Conservation (phyloP, 441 rosid genomes). For the Syzygium syzygioides region DNA sequence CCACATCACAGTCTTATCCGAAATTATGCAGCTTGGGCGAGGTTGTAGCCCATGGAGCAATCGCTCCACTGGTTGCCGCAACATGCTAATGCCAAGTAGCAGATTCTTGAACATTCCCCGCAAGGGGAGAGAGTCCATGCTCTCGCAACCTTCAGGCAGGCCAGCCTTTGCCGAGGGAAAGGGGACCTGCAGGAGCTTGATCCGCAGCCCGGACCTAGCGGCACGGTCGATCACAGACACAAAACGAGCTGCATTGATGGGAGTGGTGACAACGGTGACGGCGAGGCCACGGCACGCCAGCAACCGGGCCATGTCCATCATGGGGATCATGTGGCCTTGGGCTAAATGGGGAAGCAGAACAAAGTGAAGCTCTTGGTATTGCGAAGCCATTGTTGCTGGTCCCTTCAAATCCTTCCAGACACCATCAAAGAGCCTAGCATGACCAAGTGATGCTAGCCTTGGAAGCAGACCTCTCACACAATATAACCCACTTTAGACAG, state of each 20-base stretch:
- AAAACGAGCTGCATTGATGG: slow-evolving; percentile 1
- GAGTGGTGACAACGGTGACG: slow-evolving; percentile 1
- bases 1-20: slow-evolving; percentile 21
- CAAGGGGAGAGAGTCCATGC: slow-evolving; percentile 15
- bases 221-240: background rate
- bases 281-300: background rate
- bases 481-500: background rate
- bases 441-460: background rate
- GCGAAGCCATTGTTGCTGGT: background rate
- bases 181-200: slow-evolving; percentile 11
- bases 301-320: slow-evolving; percentile 9
- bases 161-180: slow-evolving; percentile 21
- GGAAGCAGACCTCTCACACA: background rate
- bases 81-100: slow-evolving; percentile 1
- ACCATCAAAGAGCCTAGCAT: background rate
- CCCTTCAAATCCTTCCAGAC: background rate
- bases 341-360: slow-evolving; percentile 7
- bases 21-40: slow-evolving; percentile 23
- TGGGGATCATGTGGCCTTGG: slow-evolving; percentile 12
- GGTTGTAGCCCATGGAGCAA: slow-evolving; percentile 6
- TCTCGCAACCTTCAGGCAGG: slow-evolving; percentile 22
- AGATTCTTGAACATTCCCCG: slow-evolving; percentile 5
- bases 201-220: background rate
- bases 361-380: slow-evolving; percentile 5
- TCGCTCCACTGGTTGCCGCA: slow-evolving; percentile 17